phyloP scores from a whole-genome alignment of 2,329 filamentous ascomycete species.

The Trichoderma sp. region DNA sequence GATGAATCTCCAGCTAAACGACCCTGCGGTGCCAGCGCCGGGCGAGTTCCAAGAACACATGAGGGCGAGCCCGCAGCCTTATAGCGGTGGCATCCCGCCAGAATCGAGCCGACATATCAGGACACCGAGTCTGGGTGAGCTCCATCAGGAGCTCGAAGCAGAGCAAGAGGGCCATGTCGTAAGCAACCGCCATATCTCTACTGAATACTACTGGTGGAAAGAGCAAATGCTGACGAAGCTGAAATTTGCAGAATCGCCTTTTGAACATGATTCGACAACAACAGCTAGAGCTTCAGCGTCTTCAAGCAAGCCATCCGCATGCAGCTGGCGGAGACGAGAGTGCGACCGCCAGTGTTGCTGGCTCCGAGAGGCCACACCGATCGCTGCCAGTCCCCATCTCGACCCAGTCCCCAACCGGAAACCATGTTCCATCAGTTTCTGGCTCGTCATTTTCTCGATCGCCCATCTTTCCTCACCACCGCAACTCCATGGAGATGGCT shows the following conservation, averaged over 20 bases:
- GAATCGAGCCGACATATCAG: constrained; percentile 61
- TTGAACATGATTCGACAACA: constrained; percentile 74
- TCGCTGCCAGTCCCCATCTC: constrained; percentile 33
- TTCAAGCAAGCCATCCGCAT: constrained; percentile 46
- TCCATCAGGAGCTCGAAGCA: constrained; percentile 75
- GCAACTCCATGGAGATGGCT: constrained; percentile 58
- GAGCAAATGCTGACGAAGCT: constrained; percentile 15
- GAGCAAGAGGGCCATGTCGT: constrained; percentile 78
- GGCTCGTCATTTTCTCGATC: constrained; percentile 52
- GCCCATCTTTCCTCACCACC: constrained; percentile 48
- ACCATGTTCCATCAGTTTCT: constrained; percentile 23
- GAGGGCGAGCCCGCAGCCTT: constrained; percentile 43
- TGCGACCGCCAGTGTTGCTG: constrained; percentile 35
- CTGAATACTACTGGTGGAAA: too few species aligned
- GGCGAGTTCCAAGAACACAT: constrained; percentile 57
- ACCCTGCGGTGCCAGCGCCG: constrained; percentile 63
- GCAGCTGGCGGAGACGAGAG: constrained; percentile 50
- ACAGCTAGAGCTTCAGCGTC: constrained; percentile 65
- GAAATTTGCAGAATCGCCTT: constrained; percentile 60
- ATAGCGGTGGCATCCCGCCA: constrained; percentile 44
- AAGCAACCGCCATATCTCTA: constrained; percentile 28
- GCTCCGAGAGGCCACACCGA: constrained; percentile 42
- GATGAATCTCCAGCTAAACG: constrained; percentile 72
- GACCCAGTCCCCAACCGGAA: constrained; percentile 36
- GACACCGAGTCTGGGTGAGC: constrained; percentile 69